A percentile compares a stretch with the other conserved stretches of the same genome.
phyloP scores from a whole-genome alignment of 768 basidiomycete species.

The Candolleomyces eurysporus region DNA sequence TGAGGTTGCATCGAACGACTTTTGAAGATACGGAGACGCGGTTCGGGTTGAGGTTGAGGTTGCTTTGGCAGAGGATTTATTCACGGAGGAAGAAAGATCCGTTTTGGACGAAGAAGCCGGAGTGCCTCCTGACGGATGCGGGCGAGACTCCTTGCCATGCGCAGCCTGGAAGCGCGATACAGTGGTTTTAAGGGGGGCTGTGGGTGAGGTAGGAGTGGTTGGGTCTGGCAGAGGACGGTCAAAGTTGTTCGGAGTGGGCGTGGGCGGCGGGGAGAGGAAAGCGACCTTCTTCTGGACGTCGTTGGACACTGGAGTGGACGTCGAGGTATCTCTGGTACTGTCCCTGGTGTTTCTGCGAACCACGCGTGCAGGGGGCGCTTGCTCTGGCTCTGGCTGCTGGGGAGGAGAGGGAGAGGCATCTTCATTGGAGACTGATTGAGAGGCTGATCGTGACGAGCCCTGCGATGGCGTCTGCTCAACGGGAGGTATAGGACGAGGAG shows the following conservation, averaged over 20 bases:
- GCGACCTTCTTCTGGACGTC: constrained; percentile 84
- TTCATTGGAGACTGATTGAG: constrained; percentile 11
- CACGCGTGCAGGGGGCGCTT: constrained; percentile 28
- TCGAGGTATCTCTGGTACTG: constrained; percentile 14
- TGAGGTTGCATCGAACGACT: constrained; percentile 47
- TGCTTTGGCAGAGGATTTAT: constrained; percentile 43
- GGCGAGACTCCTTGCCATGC: constrained; percentile 69
- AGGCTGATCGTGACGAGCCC: constrained; percentile 28
- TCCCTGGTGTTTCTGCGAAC: constrained; percentile 37
- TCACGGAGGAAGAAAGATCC: constrained; percentile 44
- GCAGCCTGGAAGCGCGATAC: constrained; percentile 76
- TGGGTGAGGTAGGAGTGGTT: constrained; percentile 25
- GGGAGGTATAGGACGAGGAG: constrained; percentile 27
- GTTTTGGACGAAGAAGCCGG: constrained; percentile 64
- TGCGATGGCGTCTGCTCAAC: constrained; percentile 21
- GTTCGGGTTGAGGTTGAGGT: constrained; percentile 65
- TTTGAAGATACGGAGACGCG: constrained; percentile 57
- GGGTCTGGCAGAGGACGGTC: constrained; percentile 54
- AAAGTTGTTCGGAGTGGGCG: constrained; percentile 60
- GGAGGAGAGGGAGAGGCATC: background rate
- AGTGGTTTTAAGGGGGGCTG: constrained; percentile 53
- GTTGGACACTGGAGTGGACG: constrained; percentile 24
- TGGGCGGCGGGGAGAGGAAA: constrained; percentile 79
- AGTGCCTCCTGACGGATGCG: constrained; percentile 50
- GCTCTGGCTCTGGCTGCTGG: constrained; percentile 11